Conservation (phyloP, 805 yeast species). For the Metschnikowia anglica region DNA sequence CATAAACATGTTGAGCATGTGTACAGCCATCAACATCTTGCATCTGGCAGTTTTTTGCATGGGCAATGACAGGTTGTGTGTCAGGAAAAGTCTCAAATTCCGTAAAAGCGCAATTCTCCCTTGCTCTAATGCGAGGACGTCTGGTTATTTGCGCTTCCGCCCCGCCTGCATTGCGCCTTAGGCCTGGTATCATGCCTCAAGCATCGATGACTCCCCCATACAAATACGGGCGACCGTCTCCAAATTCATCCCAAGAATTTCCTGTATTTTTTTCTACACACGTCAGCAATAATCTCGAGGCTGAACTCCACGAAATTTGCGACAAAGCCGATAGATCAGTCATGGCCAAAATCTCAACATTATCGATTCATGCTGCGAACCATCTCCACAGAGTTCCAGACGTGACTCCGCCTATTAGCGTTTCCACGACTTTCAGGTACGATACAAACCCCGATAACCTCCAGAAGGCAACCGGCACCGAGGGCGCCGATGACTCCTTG, state of each 20-base stretch:
- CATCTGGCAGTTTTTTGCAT: too few species aligned
- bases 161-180: too few species aligned
- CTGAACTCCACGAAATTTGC: background rate
- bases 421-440: slow-evolving; percentile 77
- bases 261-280: background rate
- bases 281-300: background rate
- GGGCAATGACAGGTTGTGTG: too few species aligned
- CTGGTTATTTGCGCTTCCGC: too few species aligned
- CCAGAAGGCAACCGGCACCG: slow-evolving; percentile 37
- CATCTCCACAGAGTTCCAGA: slow-evolving; percentile 55
- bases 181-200: too few species aligned
- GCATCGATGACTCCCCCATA: too few species aligned
- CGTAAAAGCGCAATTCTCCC: too few species aligned
- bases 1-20: too few species aligned
- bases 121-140: too few species aligned
- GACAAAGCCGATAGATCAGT: background rate
- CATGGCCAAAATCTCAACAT: slow-evolving; percentile 12
- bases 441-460: slow-evolving; percentile 56
- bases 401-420: slow-evolving; percentile 78
- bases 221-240: too few species aligned
- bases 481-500: slow-evolving; percentile 13
- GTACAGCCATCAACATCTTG: too few species aligned
- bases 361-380: slow-evolving; percentile 69
- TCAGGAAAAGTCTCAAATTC: too few species aligned
- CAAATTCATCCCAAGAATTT: background rate